phyloP scores from a whole-genome alignment of 2,329 filamentous ascomycete genomes.

The Epichloe baconii region DNA sequence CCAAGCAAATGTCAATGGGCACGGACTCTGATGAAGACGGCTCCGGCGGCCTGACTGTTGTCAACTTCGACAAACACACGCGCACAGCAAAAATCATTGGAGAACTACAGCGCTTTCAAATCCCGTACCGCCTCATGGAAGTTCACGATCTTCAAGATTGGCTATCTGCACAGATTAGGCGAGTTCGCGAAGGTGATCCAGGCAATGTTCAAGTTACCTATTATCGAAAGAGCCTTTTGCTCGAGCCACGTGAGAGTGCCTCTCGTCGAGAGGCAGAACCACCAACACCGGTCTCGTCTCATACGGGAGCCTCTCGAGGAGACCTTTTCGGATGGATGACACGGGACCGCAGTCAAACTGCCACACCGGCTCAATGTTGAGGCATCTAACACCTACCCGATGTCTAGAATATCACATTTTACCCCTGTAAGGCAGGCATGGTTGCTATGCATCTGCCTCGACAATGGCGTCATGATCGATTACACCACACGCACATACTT shows the following conservation, averaged over 20 bases:
- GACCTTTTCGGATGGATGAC: conserved; percentile 41
- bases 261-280: conserved; percentile 21
- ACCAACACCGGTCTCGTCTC: conserved; percentile 17
- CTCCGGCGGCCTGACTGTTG: conserved; percentile 58
- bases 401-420: not conserved
- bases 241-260: conserved; percentile 58
- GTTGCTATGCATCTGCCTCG: not conserved
- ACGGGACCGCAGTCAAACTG: conserved; percentile 27
- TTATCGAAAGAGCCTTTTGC: conserved; percentile 71
- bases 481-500: not conserved
- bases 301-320: conserved; percentile 18
- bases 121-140: conserved; percentile 73
- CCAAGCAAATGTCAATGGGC: conserved; percentile 51
- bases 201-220: conserved; percentile 47
- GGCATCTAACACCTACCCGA: not conserved
- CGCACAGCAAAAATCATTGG: conserved; percentile 92
- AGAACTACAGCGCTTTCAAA: conserved; percentile 90
- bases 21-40: conserved; percentile 44
- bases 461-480: not conserved
- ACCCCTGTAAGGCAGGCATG: not conserved
- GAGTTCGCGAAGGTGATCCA: conserved; percentile 51
- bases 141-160: conserved; percentile 85
- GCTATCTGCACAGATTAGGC: conserved; percentile 69
- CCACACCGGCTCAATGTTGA: conserved; percentile 12
- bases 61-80: conserved; percentile 97